Base-by-base conservation (phyloP, 2,329 filamentous ascomycete species). In the Ceratocystis colombiana region DNA sequence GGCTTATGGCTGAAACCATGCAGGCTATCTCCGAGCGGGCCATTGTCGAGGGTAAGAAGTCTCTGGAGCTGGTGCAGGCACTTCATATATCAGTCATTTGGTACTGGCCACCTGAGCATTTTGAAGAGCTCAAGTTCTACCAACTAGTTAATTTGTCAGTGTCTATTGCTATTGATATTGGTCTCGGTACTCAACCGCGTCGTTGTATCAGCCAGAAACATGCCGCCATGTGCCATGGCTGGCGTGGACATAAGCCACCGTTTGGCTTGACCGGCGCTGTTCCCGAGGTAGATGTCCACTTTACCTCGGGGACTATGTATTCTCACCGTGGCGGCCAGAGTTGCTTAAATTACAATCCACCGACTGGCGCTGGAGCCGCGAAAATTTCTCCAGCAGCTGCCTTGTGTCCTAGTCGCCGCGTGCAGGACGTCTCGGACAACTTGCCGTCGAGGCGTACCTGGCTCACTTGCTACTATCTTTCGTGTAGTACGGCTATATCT, bases 61-160 rank as follows among this genome's bases (percentile, higher is more conserved):
- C 84, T 45, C 76, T 96, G 20, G 91, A 96, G 74, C 78, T 96
- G 5, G 84, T 95, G 7, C 91, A 96, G 75, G 84, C 89, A 1
- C 77, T 96, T 50, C 82, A 89, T 67, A 78, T 96, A 2, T 80
- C 84, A 5, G 84, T 87, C n/a, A 82, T 91, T 22, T 96, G 90
- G 89, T 95, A 96, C 74, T 86, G 85, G 73, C 89, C 90, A 17
- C 90, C 90, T 0, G 86, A 93, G 70, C 83, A 88, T 71, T 89
- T 89, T 68, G 89, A 95, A 72, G 88, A 94, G 75, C 84, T 93
- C 72, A 94, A 94, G 73, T 95, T 94, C 74, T 96, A 94, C 76
- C 89, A 93, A 76, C 82, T 94, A 70, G 85, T 90, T 59, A 89
- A 96, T 73, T 84, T 90, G 72, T 88, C 88, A 1, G 87, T 87